phyloP scores from a whole-genome alignment of 2,329 filamentous ascomycete species.

The Dryadomyces quercivorus region DNA sequence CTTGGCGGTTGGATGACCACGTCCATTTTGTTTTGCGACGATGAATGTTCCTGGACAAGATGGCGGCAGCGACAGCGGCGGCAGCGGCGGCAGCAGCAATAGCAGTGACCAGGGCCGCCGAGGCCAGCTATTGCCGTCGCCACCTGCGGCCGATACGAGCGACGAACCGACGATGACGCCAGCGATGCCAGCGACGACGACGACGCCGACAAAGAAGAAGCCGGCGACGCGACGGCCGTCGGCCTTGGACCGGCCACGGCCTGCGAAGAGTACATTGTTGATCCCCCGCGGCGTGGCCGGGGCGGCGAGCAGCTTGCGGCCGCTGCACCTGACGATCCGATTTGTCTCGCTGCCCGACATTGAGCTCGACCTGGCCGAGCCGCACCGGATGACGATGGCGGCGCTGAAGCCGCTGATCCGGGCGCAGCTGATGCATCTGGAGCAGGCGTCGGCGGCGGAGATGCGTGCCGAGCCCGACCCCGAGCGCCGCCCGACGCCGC shows the following conservation, averaged over 20 bases:
- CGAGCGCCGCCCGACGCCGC: no score
- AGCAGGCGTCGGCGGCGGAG: neutral
- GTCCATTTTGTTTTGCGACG: neutral
- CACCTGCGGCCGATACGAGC: neutral
- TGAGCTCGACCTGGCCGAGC: constrained; percentile 59
- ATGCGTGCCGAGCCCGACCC: constrained; percentile 35
- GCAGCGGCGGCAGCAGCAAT: neutral
- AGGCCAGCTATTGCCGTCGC: neutral
- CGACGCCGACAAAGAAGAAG: neutral
- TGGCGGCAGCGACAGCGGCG: neutral
- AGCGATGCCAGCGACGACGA: neutral
- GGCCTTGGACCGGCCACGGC: no score
- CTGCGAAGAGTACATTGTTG: neutral
- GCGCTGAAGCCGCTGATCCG: constrained; percentile 77
- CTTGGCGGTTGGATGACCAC: no score
- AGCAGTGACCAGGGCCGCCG: no score
- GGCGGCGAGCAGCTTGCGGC: constrained; percentile 16
- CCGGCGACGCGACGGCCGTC: no score
- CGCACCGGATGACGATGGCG: constrained; percentile 58
- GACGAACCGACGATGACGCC: neutral
- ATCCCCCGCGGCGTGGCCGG: neutral
- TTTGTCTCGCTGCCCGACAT: constrained; percentile 84
- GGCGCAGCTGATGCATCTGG: constrained; percentile 35
- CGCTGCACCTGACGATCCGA: constrained; percentile 71
- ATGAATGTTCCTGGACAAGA: neutral